phyloP scores from a whole-genome alignment of 306 rosid genomes.

The Arachis hypogaea region DNA sequence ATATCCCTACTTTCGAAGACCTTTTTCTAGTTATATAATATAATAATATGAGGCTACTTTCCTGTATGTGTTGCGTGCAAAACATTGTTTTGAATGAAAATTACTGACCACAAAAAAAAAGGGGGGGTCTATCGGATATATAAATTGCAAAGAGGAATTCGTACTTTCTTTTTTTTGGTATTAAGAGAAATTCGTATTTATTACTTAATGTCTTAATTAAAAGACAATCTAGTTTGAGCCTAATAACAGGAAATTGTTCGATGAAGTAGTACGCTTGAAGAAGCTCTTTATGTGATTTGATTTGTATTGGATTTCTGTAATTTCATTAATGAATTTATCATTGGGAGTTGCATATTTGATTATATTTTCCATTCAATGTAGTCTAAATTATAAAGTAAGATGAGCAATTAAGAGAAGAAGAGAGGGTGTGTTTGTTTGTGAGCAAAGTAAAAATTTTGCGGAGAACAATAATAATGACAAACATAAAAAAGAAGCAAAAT shows the following conservation, averaged over 20 bases:
- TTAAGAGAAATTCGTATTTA: too few species aligned
- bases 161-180: too few species aligned
- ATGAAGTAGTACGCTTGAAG: background rate
- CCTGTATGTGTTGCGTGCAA: background rate
- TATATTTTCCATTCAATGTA: background rate
- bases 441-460: background rate
- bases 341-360: background rate
- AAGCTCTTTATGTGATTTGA: background rate
- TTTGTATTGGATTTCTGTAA: too few species aligned
- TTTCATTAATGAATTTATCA: too few species aligned
- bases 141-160: too few species aligned
- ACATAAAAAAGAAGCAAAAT: background rate
- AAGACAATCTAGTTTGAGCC: background rate
- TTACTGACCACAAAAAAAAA: background rate
- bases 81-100: background rate
- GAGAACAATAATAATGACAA: background rate
- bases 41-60: background rate
- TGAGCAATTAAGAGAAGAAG: background rate
- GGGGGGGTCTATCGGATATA: background rate
- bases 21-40: background rate
- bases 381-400: too few species aligned
- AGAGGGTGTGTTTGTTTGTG: background rate
- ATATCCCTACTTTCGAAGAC: slow-evolving; percentile 1
- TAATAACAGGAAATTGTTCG: background rate
- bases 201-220: too few species aligned